Conservation (phyloP, 2,329 filamentous ascomycete genomes). For the Diaporthe vexans region DNA sequence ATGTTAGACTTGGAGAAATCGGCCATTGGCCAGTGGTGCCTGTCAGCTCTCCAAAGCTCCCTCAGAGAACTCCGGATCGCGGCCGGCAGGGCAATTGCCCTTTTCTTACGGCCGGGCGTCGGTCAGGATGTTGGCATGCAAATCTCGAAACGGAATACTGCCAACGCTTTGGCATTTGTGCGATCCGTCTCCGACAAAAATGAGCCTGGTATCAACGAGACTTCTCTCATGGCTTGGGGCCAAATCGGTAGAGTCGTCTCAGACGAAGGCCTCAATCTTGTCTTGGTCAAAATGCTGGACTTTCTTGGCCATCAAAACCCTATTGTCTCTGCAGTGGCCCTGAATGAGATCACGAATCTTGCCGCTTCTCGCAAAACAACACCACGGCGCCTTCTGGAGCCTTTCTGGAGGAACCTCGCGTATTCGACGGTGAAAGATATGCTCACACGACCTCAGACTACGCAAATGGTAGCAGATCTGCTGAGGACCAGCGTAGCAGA, state of each 20-base stretch:
- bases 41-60: conserved; percentile 86
- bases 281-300: conserved; percentile 85
- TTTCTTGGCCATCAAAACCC: conserved; percentile 88
- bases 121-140: conserved; percentile 40
- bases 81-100: conserved; percentile 69
- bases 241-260: conserved; percentile 82
- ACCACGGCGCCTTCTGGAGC: conserved; percentile 79
- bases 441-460: conserved; percentile 83
- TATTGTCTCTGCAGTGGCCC: conserved; percentile 84
- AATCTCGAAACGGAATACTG: conserved; percentile 73
- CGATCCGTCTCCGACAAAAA: conserved; percentile 79
- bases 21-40: conserved; percentile 81
- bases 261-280: conserved; percentile 88
- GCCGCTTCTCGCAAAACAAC: conserved; percentile 75
- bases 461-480: conserved; percentile 83
- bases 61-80: conserved; percentile 87
- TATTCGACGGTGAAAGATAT: conserved; percentile 88
- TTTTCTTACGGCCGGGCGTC: conserved; percentile 35
- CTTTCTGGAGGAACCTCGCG: conserved; percentile 90
- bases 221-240: conserved; percentile 88
- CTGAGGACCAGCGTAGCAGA: conserved; percentile 81
- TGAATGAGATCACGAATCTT: conserved; percentile 83
- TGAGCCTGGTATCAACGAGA: conserved; percentile 80
- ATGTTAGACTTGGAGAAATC: conserved; percentile 79
- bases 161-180: conserved; percentile 78